Evolutionary conservation across 163 green algal genomes (phyloP).

Genomic region (Smithsoniella earleae): DNA sequence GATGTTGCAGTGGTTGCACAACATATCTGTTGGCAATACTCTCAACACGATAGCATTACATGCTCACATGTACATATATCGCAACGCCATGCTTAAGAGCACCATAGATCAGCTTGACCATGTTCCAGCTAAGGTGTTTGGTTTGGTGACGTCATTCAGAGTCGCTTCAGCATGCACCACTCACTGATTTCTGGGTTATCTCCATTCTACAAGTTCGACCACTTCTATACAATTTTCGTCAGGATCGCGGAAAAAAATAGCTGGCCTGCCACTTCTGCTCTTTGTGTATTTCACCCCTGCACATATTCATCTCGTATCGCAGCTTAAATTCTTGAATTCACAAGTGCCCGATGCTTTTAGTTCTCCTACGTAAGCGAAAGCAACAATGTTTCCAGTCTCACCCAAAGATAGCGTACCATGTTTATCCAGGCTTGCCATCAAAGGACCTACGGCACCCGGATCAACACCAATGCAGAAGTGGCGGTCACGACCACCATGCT

Average conservation of each 20-base stretch:
- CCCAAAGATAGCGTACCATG: neutral
- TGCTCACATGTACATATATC: neutral
- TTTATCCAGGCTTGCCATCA: slow-evolving; percentile 65
- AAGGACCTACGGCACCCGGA: slow-evolving; percentile 44
- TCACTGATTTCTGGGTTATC: no score
- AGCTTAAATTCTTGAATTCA: no score
- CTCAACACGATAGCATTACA: neutral
- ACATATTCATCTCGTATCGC: no score
- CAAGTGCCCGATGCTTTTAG: no score
- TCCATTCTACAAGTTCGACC: slow-evolving; percentile 54
- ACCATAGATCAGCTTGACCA: no score
- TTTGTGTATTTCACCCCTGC: slow-evolving; percentile 70
- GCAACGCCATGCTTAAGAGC: no score
- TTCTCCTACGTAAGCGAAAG: no score
- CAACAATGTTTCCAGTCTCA: no score
- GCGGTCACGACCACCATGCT: slow-evolving; percentile 82
- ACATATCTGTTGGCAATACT: neutral
- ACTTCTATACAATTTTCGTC: slow-evolving; percentile 65
- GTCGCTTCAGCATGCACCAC: no score
- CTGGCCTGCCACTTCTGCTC: slow-evolving; percentile 71
- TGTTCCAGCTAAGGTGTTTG: no score
- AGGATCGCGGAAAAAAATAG: slow-evolving; percentile 94
- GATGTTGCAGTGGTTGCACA: no score
- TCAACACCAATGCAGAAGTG: slow-evolving; percentile 83
- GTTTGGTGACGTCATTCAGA: no score